Conservation (phyloP, 495 filamentous ascomycete species). For the Neohortaea acidophila region DNA sequence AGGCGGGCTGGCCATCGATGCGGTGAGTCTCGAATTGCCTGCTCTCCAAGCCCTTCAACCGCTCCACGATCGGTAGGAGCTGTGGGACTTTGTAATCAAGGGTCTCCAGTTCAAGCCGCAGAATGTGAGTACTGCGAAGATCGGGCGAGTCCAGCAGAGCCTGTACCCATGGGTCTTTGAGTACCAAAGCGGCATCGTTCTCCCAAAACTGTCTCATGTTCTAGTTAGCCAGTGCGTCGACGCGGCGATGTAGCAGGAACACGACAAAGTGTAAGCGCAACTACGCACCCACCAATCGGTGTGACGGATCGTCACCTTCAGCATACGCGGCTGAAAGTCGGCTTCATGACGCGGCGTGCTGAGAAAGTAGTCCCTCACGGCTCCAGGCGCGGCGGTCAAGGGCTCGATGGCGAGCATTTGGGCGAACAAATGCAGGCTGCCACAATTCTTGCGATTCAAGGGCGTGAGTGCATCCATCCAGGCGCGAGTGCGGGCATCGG, state of each 20-base stretch:
- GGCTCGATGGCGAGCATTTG: constrained; percentile 11
- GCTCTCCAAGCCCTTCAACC: constrained; percentile 21
- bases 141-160: constrained; percentile 10
- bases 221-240: too few relatives aligned
- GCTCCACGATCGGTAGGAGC: constrained; percentile 17
- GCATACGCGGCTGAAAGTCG: constrained; percentile 12
- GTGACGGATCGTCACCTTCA: constrained; percentile 24
- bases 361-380: constrained; percentile 3
- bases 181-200: constrained; percentile 10
- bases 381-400: background rate
- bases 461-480: constrained; percentile 7
- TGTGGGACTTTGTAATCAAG: constrained; percentile 13
- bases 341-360: background rate
- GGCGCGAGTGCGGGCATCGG: constrained; percentile 1
- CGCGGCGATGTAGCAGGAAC: too few relatives aligned
- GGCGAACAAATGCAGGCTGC: constrained; percentile 10
- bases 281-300: constrained; percentile 29
- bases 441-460: constrained; percentile 10
- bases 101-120: constrained; percentile 18
- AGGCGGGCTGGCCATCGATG: constrained; percentile 4
- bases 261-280: too few relatives aligned
- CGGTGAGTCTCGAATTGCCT: constrained; percentile 16
- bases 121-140: constrained; percentile 3
- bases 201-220: too few relatives aligned
- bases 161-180: constrained; percentile 15